Conservation (phyloP, 805 yeast species). For the Candida ipomoeae region DNA sequence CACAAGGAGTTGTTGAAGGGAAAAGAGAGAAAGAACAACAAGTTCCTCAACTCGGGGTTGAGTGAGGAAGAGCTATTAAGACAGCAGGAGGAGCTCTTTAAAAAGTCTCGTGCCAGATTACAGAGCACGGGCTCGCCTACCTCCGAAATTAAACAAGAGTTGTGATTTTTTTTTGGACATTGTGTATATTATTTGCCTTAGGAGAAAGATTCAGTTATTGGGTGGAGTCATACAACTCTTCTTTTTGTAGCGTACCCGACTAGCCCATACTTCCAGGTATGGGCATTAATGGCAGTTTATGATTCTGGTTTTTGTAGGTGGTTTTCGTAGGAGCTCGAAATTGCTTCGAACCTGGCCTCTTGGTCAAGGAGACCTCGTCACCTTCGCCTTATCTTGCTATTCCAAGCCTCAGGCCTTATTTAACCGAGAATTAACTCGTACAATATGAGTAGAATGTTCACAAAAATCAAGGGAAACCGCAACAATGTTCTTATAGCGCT, state of each 20-base stretch:
- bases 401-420: neutral
- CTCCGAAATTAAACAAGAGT: slow-evolving; percentile 14
- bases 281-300: neutral
- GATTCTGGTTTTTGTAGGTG: neutral
- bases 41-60: slow-evolving; percentile 88
- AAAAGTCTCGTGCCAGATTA: slow-evolving; percentile 64
- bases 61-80: slow-evolving; percentile 87
- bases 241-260: neutral
- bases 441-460: slow-evolving; percentile 60
- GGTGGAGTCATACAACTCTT: neutral
- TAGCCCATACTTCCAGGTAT: neutral
- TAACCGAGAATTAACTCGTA: slow-evolving; percentile 69
- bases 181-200: slow-evolving; percentile 14
- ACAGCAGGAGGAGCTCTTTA: slow-evolving; percentile 91
- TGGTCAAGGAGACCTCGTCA: neutral
- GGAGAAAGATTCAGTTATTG: slow-evolving; percentile 5
- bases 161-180: slow-evolving; percentile 3
- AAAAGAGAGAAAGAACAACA: slow-evolving; percentile 86
- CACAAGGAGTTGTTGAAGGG: slow-evolving; percentile 87
- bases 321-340: neutral
- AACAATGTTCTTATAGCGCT: slow-evolving; percentile 72
- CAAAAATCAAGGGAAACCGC: slow-evolving; percentile 68
- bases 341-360: no score
- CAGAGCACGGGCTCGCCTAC: slow-evolving; percentile 31
- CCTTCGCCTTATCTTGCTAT: neutral